Evolutionary conservation across 83 land plant species (phyloP).

Genomic region (Thuja plicata): DNA sequence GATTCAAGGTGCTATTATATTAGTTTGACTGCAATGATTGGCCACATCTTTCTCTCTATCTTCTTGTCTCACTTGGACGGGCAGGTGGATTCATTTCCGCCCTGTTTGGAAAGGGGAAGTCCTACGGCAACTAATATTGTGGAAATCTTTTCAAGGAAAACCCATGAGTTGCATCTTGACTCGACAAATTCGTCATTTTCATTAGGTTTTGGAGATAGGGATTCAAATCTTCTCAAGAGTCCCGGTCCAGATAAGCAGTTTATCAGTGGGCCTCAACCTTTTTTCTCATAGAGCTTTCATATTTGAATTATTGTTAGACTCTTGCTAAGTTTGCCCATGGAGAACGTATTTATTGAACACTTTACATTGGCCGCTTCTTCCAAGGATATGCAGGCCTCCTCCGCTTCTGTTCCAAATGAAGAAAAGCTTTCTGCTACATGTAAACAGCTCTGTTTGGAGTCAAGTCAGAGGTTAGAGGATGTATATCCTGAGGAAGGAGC

Average conservation of each 20-base stretch:
- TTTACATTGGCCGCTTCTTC: background rate
- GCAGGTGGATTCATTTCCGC: slow-evolving; percentile 8
- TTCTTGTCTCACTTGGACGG: slow-evolving; percentile 1
- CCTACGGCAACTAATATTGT: background rate
- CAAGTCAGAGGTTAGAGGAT: background rate
- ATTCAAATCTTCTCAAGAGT: background rate
- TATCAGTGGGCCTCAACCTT: background rate
- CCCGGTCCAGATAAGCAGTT: background rate
- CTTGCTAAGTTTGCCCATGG: background rate
- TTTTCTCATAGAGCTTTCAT: background rate
- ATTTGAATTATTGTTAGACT: background rate
- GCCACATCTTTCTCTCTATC: background rate
- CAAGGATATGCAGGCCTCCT: slow-evolving; percentile 6
- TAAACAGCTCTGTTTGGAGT: background rate
- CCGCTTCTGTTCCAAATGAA: background rate
- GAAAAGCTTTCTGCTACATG: background rate
- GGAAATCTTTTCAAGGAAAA: background rate
- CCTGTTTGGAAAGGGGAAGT: slow-evolving; percentile 8
- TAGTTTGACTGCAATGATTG: slow-evolving; percentile 7
- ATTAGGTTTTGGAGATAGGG: background rate
- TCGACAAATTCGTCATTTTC: background rate
- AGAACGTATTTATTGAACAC: background rate
- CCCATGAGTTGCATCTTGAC: background rate
- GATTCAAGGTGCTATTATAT: no score
- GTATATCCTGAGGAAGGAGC: background rate